phyloP scores from a whole-genome alignment of 495 filamentous ascomycete species.

The Collariella sp. region DNA sequence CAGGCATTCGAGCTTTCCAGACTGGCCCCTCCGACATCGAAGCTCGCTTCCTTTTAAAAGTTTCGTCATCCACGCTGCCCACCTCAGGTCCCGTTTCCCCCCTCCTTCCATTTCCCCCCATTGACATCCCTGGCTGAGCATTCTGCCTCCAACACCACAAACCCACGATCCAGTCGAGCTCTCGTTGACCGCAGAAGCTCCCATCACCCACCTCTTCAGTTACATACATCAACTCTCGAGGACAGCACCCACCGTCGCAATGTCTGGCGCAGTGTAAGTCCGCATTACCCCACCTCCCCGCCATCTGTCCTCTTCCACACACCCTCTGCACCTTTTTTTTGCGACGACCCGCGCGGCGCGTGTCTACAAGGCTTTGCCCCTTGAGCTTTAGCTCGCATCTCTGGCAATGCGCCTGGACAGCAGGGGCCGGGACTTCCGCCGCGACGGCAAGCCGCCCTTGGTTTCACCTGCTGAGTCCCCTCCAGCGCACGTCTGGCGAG shows the following conservation, averaged over 20 bases:
- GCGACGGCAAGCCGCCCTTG: slow-evolving; percentile 13
- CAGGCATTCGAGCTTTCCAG: slow-evolving; percentile 10
- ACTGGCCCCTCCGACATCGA: slow-evolving; percentile 24
- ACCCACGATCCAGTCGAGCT: slow-evolving; percentile 1
- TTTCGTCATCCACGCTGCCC: slow-evolving; percentile 28
- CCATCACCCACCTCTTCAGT: background rate
- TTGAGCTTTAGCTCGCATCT: background rate
- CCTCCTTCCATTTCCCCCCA: slow-evolving; percentile 16
- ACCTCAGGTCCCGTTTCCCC: slow-evolving; percentile 7
- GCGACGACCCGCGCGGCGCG: slow-evolving; percentile 2
- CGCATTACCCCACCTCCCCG: slow-evolving; percentile 23
- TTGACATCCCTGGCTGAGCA: slow-evolving; percentile 20
- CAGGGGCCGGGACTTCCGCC: background rate
- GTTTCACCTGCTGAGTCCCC: slow-evolving; percentile 41
- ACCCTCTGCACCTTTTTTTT: background rate
- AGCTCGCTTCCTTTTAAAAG: slow-evolving; percentile 20
- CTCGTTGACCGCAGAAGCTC: slow-evolving; percentile 7
- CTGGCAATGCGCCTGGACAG: background rate
- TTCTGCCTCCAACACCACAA: slow-evolving; percentile 11
- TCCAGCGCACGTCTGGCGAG: slow-evolving; percentile 76
- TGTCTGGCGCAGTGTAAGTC: slow-evolving; percentile 51
- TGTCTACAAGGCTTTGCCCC: background rate
- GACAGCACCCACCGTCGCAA: slow-evolving; percentile 20
- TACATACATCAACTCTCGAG: slow-evolving; percentile 1
- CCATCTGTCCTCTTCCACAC: slow-evolving; percentile 12